A percentile compares a stretch with the other conserved stretches of the same genome.
These are phyloP conservation scores for Neocallimastix lanati DNA, from an alignment of 192 early-diverging fungal species.

Conservation along the genomic window DNA sequence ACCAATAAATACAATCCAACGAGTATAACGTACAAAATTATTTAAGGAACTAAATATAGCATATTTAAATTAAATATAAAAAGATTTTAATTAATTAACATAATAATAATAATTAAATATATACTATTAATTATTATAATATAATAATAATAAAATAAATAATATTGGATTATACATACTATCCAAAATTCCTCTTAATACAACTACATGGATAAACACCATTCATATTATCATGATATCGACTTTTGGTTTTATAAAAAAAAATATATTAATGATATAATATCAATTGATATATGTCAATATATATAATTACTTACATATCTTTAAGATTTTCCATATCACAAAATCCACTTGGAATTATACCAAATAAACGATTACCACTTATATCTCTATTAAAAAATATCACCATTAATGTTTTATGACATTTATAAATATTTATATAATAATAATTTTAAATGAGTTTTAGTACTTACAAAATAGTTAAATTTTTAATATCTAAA, in stretches of 20 bases:
- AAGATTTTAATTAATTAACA: too few species aligned
- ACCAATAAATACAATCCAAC: neutral
- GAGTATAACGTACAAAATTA: neutral
- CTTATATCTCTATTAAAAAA: neutral
- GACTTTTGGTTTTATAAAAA: too few species aligned
- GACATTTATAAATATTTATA: too few species aligned
- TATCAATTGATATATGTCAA: too few species aligned
- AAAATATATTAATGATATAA: too few species aligned
- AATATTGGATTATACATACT: too few species aligned
- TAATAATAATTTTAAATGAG: too few species aligned
- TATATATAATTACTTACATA: neutral
- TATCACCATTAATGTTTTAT: too few species aligned
- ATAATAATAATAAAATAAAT: too few species aligned
- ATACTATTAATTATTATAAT: too few species aligned
- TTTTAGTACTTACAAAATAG: neutral
- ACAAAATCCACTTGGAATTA: neutral
- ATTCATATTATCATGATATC: neutral
- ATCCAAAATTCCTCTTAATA: neutral
- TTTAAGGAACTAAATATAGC: neutral
- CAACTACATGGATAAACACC: neutral
- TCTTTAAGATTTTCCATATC: neutral
- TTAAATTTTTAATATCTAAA: neutral
- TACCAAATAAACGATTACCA: neutral
- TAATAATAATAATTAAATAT: too few species aligned
- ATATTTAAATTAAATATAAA: too few species aligned